Base-by-base conservation (phyloP, 2,329 filamentous ascomycete species). In the Fusarium sp. region DNA sequence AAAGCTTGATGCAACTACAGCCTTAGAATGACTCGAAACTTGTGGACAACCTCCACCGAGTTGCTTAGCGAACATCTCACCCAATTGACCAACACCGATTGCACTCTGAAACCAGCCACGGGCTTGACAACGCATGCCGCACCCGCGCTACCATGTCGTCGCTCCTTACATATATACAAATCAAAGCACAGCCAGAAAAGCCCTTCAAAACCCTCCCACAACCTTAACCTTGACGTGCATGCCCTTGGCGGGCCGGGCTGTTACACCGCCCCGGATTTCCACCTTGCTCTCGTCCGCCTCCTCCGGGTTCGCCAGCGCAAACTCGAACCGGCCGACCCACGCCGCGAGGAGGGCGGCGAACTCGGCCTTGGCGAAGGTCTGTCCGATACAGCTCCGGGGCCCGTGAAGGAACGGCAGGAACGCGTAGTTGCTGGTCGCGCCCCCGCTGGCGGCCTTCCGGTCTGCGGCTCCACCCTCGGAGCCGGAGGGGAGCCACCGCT, bases 371-470 rank as follows among this genome's bases (percentile, higher is more conserved):
- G 94, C 91, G 80, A 97, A 97, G 2, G 84, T 84, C 78, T 90
- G 86, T 0, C 93, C 94, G 72, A 97, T 97, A 76, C 94, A 97
- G 75, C 90, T 91, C 58, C 93, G 83, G 2, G 93, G 93, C 0
- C 94, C 94, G 77, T 97, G 93, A 63, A 97, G 78, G 80, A 97
- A 97, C 0, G 92, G 95, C 79, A 95, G 77, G 73, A 91, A 90
- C 1, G 90, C 87, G 77, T 91, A 97, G 78, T 95, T 96, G 70
- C 86, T 92, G 14, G 84, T 83, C 1, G 92, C 90, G 8, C 91
- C 91, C 6, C 93, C 93, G 42, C 86, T 88, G 60, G 89, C 89
- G 4, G 83, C 82, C 13, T 64, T 71, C 74, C 78, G 80, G 56
- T 80, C 79, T 29, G 77, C 77, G 36, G 74, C 73, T 16, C 42